Conservation (phyloP, 495 filamentous ascomycete genomes). For the Penicillium ucsense region DNA sequence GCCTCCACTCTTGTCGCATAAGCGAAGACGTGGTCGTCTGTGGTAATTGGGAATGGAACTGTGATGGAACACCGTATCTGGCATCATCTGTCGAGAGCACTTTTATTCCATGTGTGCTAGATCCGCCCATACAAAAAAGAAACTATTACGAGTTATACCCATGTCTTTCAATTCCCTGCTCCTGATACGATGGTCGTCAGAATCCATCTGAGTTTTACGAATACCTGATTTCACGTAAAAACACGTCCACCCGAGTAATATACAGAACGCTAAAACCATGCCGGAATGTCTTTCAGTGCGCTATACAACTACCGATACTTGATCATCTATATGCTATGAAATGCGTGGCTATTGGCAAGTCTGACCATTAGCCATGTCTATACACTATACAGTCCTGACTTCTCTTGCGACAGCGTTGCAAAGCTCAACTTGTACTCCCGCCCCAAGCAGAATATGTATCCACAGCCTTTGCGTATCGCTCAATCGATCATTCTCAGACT, state of each 20-base stretch:
- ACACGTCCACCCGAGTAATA: too few relatives aligned
- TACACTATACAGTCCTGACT: slow-evolving; percentile 26
- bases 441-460: slow-evolving; percentile 84
- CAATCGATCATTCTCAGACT: slow-evolving; percentile 89
- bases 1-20: slow-evolving; percentile 48
- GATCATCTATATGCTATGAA: too few relatives aligned
- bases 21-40: slow-evolving; percentile 22
- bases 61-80: slow-evolving; percentile 3
- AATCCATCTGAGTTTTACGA: too few relatives aligned
- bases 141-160: slow-evolving; percentile 26
- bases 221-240: too few relatives aligned
- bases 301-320: too few relatives aligned
- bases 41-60: slow-evolving; percentile 12
- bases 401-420: slow-evolving; percentile 81
- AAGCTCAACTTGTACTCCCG: slow-evolving; percentile 77
- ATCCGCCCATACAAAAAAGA: slow-evolving; percentile 20
- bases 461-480: slow-evolving; percentile 95
- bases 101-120: slow-evolving; percentile 16
- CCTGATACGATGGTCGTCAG: too few relatives aligned
- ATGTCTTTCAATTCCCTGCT: slow-evolving; percentile 1
- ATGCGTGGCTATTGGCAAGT: too few relatives aligned
- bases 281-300: too few relatives aligned
- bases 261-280: too few relatives aligned
- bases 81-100: neutral
- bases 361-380: neutral